Evolutionary conservation across 805 yeast genomes (phyloP).

Genomic region (Teunomyces gatunensis): DNA sequence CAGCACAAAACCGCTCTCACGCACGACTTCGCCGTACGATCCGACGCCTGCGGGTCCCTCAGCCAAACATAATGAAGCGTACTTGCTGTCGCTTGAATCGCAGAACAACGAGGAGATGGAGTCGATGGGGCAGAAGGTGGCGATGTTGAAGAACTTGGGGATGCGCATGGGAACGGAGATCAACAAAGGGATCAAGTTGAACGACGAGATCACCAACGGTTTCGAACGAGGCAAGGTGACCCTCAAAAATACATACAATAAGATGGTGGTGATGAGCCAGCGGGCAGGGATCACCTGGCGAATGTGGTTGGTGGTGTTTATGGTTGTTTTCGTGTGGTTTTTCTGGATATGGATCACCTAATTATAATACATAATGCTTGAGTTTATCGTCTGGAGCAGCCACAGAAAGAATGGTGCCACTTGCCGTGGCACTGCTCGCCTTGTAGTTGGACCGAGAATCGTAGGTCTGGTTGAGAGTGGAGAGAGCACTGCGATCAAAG

Average conservation of each 20-base stretch:
- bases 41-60: conserved; percentile 17
- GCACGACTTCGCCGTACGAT: conserved; percentile 42
- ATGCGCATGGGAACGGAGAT: conserved; percentile 44
- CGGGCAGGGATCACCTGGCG: conserved; percentile 45
- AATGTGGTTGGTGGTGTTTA: conserved; percentile 43
- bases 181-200: conserved; percentile 38
- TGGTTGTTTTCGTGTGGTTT: conserved; percentile 35
- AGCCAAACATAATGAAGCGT: conserved; percentile 42
- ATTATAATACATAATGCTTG: conserved; percentile 6
- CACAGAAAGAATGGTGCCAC: conserved; percentile 10
- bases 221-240: conserved; percentile 41
- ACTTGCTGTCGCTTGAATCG: conserved; percentile 41
- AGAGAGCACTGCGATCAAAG: conserved; percentile 10
- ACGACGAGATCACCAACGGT: conserved; percentile 39
- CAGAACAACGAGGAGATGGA: conserved; percentile 44
- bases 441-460: conserved; percentile 6
- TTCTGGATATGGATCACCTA: conserved; percentile 41
- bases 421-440: conserved; percentile 9
- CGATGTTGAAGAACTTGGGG: conserved; percentile 41
- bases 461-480: conserved; percentile 13
- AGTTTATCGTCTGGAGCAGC: conserved; percentile 1
- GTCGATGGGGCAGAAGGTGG: conserved; percentile 40
- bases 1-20: conserved; percentile 22
- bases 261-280: conserved; percentile 45
- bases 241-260: conserved; percentile 41